Evolutionary conservation across 2,329 filamentous ascomycete genomes (phyloP).

Genomic region (Trichothecium roseum): DNA sequence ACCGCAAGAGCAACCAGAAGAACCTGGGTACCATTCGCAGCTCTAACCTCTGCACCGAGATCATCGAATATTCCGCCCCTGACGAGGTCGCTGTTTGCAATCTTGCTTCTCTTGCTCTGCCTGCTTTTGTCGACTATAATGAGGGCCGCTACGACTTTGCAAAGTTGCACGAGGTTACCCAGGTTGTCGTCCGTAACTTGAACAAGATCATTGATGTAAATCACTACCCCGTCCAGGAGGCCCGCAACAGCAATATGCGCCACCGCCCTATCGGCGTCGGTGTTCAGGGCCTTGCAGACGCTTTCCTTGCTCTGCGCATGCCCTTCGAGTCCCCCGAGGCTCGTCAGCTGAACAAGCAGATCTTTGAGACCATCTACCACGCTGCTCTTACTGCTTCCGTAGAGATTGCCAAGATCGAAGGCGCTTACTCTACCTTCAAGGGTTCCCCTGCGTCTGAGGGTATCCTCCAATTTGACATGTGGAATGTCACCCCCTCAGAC

Average conservation of each 20-base stretch:
- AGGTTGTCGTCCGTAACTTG: conserved; percentile 87
- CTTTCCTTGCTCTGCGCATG: conserved; percentile 91
- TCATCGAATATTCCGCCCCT: conserved; percentile 91
- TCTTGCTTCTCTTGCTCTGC: conserved; percentile 85
- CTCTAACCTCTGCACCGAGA: conserved; percentile 98
- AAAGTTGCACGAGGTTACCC: conserved; percentile 89
- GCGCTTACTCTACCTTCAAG: conserved; percentile 81
- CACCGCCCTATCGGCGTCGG: conserved; percentile 93
- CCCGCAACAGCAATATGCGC: conserved; percentile 91
- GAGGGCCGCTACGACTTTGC: conserved; percentile 86
- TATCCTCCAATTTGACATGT: conserved; percentile 97
- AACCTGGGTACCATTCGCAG: conserved; percentile 97
- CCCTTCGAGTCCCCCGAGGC: conserved; percentile 96
- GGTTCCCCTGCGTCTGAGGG: conserved; percentile 92
- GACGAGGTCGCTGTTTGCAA: conserved; percentile 99
- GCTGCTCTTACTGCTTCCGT: conserved; percentile 83
- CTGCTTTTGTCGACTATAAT: conserved; percentile 80
- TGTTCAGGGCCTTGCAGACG: conserved; percentile 95
- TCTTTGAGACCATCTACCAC: conserved; percentile 99
- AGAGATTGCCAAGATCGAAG: conserved; percentile 73
- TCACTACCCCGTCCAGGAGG: conserved; percentile 94
- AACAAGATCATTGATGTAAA: conserved; percentile 99
- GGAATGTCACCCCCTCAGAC: conserved; percentile 84
- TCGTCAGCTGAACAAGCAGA: conserved; percentile 89
- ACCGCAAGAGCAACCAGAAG: conserved; percentile 99